Conservation (phyloP, 768 basidiomycete species). For the Termitomyces sp. region DNA sequence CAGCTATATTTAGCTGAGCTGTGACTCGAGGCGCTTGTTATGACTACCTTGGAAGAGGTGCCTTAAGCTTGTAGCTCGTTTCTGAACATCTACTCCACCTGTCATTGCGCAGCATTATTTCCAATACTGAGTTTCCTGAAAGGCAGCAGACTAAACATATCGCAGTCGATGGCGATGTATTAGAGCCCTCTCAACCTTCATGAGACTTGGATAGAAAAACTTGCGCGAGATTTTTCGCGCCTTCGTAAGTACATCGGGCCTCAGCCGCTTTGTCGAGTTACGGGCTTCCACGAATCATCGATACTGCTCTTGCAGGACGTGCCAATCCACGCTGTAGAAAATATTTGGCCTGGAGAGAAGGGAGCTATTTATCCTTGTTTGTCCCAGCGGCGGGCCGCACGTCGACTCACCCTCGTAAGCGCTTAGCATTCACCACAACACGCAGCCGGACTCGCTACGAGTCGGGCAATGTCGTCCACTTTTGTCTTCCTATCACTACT, state of each 20-base stretch:
- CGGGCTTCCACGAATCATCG: neutral
- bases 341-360: no score
- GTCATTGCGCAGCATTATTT: neutral
- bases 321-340: no score
- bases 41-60: neutral
- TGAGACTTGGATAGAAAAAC: neutral
- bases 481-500: neutral
- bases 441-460: slow-evolving; percentile 6
- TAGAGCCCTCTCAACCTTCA: neutral
- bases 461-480: slow-evolving; percentile 6
- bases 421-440: neutral
- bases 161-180: neutral
- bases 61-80: neutral
- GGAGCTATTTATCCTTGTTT: slow-evolving; percentile 1
- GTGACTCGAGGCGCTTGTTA: neutral
- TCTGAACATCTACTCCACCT: neutral
- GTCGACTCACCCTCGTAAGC: neutral
- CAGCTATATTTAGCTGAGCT: neutral
- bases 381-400: neutral
- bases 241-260: neutral
- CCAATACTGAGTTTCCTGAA: neutral
- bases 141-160: neutral
- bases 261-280: neutral
- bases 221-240: neutral
- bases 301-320: neutral